Evolutionary conservation across 192 early-diverging fungal genomes (phyloP).

Genomic region (Rhizophagus sp.): DNA sequence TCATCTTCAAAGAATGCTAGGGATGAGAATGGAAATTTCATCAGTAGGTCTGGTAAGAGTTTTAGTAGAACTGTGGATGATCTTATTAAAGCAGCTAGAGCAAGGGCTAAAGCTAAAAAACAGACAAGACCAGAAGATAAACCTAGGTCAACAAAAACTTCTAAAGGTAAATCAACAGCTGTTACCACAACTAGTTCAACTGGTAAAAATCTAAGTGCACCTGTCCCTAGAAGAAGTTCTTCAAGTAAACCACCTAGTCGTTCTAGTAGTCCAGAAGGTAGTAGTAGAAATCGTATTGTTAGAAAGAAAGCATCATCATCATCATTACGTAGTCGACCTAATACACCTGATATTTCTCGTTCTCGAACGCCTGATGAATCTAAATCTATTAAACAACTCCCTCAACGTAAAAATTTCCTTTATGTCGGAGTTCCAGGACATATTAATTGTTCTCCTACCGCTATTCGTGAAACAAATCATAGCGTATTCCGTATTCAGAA

Average conservation of each 20-base stretch:
- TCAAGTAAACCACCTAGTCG: conserved; percentile 25
- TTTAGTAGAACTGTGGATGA: conserved; percentile 13
- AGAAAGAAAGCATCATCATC: background rate
- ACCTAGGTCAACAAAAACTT: background rate
- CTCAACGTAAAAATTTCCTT: conserved; percentile 30
- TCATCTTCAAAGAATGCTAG: conserved; percentile 13
- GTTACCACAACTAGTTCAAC: background rate
- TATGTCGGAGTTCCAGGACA: conserved; percentile 20
- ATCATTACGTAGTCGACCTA: conserved; percentile 24
- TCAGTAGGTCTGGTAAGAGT: conserved; percentile 9
- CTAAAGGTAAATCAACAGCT: conserved; percentile 10
- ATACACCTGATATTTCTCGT: conserved; percentile 22
- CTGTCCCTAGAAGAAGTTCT: background rate
- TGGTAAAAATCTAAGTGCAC: background rate
- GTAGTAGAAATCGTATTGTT: background rate
- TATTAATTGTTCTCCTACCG: conserved; percentile 19
- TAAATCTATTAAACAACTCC: conserved; percentile 4
- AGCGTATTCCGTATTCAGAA: conserved; percentile 28
- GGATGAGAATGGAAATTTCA: conserved; percentile 19
- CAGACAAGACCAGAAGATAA: background rate
- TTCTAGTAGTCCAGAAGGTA: conserved; percentile 25
- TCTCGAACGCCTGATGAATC: conserved; percentile 28
- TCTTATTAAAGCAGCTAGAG: conserved; percentile 17
- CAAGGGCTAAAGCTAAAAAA: background rate
- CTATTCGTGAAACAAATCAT: conserved; percentile 19